Percentiles rank a stretch among this genome's conserved stretches.
phyloP scores from a whole-genome alignment of 768 basidiomycete species.

The Termitomyces sp. region DNA sequence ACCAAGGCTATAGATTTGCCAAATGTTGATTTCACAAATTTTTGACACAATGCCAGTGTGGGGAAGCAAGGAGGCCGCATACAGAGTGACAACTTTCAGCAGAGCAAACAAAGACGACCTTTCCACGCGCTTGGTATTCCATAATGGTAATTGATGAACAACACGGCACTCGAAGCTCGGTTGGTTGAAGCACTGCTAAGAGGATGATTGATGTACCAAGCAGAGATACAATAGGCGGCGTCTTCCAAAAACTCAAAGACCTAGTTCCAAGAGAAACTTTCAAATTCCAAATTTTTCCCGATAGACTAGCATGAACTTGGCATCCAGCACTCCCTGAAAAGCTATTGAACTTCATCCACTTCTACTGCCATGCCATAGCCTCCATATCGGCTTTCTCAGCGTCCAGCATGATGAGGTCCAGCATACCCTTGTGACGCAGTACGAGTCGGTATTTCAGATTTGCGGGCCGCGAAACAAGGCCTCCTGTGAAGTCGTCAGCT shows the following conservation, averaged over 20 bases:
- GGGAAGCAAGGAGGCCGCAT: not conserved
- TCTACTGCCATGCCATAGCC: conserved; percentile 2
- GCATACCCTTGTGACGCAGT: not conserved
- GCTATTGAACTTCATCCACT: not conserved
- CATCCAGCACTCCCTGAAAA: no score
- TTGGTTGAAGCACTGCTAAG: not conserved
- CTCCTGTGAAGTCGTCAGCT: conserved; percentile 4
- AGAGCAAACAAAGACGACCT: not conserved
- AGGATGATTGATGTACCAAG: no score
- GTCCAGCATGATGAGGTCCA: conserved; percentile 1
- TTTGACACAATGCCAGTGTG: no score
- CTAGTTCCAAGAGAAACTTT: no score
- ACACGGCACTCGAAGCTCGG: not conserved
- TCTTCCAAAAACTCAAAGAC: no score
- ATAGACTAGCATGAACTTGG: no score
- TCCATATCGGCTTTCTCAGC: conserved; percentile 7
- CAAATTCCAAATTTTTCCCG: no score
- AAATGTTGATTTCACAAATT: not conserved
- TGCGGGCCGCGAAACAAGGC: conserved; percentile 3
- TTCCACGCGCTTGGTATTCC: not conserved
- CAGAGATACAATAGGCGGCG: no score
- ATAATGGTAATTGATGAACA: not conserved
- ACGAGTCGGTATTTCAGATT: conserved; percentile 1
- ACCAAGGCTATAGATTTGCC: not conserved
- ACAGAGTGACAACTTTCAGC: not conserved